Evolutionary conservation across 345 rosid species (phyloP), one percentile per base, ranked within the genome.

Genomic region (Hypericum perforatum): DNA sequence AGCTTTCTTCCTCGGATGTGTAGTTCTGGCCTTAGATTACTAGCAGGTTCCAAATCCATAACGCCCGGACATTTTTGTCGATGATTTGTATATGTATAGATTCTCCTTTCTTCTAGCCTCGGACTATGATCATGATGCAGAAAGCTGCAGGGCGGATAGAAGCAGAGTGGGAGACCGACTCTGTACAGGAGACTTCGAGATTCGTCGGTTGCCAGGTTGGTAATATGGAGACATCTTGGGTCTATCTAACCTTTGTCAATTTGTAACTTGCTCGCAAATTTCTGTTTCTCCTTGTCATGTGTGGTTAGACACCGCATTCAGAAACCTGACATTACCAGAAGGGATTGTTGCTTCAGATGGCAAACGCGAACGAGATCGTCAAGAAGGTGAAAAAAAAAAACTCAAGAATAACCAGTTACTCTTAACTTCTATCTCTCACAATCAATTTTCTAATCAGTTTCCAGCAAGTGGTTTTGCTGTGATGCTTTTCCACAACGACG

Each of bases 401-500:
- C 14, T 14, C 8, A 13, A 22, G 7, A 7, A 7, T 8, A 6
- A 6, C 0, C 14, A 38, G 15, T 16, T 44, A 14, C 13, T 41
- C 11, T n/a, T 6, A 38, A 8, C 49, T 32, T 10, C 0, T 52
- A 0, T 42, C 36, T 9, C 43, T 43, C 16, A 41, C 40, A 39
- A 7, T 8, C 11, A 16, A 15, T n/a, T 8, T 58, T 53, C 37
- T 15, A 6, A 41, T 2, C 85, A 89, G 95, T 89, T 89, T 59
- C 62, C 71, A 4, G 64, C 67, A 44, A 75, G 62, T 57, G 80
- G 75, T 56, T 85, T 89, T 8, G 65, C 62, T 11, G 75, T 83
- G 62, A 85, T 85, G 95, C 67, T 85, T 57, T 89, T 89, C 59
- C 97, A 89, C 64, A 82, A 85, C 16, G 95, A 89, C 49, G 89